Conservation (phyloP, 1,284 basidiomycete species). For the Ustanciosporium gigantosporum region DNA sequence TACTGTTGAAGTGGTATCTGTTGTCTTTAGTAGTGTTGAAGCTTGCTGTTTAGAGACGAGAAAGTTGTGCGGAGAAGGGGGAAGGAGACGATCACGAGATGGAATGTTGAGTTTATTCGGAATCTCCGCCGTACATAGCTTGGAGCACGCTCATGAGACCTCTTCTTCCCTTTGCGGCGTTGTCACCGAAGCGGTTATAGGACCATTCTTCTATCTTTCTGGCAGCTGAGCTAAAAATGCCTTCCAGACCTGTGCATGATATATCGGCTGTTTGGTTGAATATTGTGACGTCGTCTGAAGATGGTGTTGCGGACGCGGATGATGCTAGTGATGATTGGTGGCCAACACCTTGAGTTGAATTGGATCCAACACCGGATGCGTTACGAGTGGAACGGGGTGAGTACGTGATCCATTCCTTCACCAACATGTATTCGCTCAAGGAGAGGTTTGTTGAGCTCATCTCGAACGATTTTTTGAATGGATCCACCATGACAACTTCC, state of each 20-base stretch:
- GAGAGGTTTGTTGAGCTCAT: constrained; percentile 67
- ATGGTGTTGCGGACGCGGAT: constrained; percentile 40
- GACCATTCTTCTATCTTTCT: constrained; percentile 51
- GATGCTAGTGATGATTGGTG: not conserved
- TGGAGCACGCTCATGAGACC: constrained; percentile 41
- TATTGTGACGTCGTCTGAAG: constrained; percentile 70
- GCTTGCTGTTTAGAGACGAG: no score
- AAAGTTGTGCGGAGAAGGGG: no score
- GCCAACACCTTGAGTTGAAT: no score
- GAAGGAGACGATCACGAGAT: no score
- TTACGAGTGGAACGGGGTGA: constrained; percentile 66
- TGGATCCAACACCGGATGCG: no score
- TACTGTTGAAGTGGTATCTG: no score
- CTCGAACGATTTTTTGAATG: constrained; percentile 16
- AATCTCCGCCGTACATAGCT: constrained; percentile 10
- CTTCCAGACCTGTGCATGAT: constrained; percentile 25
- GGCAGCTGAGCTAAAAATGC: constrained; percentile 27
- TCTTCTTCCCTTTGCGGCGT: constrained; percentile 39
- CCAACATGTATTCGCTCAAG: constrained; percentile 83
- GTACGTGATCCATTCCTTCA: constrained; percentile 86
- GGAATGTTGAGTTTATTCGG: not conserved
- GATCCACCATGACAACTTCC: constrained; percentile 76
- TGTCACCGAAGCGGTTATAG: constrained; percentile 35
- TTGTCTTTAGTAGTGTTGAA: no score
- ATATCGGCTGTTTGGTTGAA: constrained; percentile 43